Conservation (phyloP, 139 green algal species). For the Zygnema cylindricum region DNA sequence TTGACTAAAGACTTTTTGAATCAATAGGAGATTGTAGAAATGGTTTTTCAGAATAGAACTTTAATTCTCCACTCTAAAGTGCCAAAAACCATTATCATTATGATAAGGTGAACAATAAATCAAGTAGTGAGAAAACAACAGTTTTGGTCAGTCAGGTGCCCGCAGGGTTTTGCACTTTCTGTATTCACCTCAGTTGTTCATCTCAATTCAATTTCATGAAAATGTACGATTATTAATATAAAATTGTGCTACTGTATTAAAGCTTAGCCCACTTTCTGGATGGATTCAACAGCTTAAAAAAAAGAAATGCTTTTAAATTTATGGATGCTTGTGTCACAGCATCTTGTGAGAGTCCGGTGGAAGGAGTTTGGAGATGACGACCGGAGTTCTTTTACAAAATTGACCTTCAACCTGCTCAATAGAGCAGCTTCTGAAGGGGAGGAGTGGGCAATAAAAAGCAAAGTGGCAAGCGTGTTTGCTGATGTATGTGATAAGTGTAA, state of each 20-base stretch:
- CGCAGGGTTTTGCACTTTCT: not conserved
- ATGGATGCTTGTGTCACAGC: not conserved
- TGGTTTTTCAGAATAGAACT: too few relatives aligned
- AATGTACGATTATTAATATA: not conserved
- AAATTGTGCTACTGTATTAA: not conserved
- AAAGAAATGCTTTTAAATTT: too few relatives aligned
- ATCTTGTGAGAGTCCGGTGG: slow-evolving; percentile 1
- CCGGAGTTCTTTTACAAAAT: not conserved
- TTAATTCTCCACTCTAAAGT: too few relatives aligned
- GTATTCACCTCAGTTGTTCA: not conserved
- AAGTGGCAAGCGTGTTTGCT: not conserved
- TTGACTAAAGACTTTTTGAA: too few relatives aligned
- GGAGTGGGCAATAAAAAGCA: slow-evolving; percentile 14
- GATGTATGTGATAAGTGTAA: not conserved
- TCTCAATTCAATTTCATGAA: not conserved
- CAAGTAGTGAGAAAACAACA: too few relatives aligned
- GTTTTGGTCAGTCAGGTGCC: too few relatives aligned
- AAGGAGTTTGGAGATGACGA: not conserved
- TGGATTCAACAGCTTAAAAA: too few relatives aligned
- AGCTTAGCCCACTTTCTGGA: not conserved
- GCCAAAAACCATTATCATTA: too few relatives aligned
- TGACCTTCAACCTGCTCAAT: not conserved
- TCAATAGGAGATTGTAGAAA: too few relatives aligned
- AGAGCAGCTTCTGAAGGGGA: not conserved
- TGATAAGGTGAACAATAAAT: too few relatives aligned